Conservation (phyloP, 1,139 yeast species). For the Spencermartinsiella ligniputridi region DNA sequence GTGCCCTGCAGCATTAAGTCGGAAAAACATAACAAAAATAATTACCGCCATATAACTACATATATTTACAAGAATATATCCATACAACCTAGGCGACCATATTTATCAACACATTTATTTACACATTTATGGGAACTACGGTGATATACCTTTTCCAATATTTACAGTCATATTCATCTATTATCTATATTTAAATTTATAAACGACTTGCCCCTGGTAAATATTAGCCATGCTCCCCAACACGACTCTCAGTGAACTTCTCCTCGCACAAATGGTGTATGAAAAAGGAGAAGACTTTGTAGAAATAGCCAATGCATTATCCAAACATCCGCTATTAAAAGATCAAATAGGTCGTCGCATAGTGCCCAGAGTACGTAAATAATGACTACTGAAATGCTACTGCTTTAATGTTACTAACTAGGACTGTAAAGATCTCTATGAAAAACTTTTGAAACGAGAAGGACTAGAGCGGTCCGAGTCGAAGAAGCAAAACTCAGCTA, state of each 20-base stretch:
- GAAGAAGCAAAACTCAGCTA: constrained; percentile 6
- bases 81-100: no score
- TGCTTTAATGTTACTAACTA: constrained; percentile 4
- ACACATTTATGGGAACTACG: no score
- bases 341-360: constrained; percentile 9
- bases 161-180: neutral
- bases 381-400: neutral
- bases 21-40: no score
- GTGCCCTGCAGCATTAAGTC: no score
- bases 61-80: no score
- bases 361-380: constrained; percentile 7
- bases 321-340: constrained; percentile 32
- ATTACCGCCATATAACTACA: no score
- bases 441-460: constrained; percentile 23
- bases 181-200: neutral
- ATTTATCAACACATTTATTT: no score
- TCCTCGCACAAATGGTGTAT: constrained; percentile 34
- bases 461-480: constrained; percentile 22
- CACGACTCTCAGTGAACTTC: constrained; percentile 21
- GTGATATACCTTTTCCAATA: neutral
- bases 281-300: constrained; percentile 32
- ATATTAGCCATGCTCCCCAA: neutral
- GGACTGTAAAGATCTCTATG: constrained; percentile 27
- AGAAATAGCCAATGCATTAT: constrained; percentile 27
- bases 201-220: no score